Evolutionary conservation across 2,329 filamentous ascomycete genomes (phyloP), one percentile per base, ranked within the genome.

Genomic region (Berkeleyomyces basicola): DNA sequence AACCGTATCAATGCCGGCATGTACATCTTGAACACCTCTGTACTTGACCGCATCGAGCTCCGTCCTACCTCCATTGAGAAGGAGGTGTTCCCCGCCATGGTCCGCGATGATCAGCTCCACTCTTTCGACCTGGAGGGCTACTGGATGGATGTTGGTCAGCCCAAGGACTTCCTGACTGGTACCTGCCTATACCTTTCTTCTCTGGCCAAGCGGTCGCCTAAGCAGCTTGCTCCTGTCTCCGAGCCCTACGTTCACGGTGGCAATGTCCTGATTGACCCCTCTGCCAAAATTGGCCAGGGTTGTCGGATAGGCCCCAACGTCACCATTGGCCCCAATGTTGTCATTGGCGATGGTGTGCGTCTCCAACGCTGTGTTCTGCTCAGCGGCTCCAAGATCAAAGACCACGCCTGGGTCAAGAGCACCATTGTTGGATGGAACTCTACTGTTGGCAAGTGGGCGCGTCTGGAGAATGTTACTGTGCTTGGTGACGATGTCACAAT

Each of bases 61-160:
- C 89, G 92, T 66, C 93, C 93, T 49, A 97, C 92, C 59, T 96
- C 90, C 5, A 99, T 97, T 72, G 92, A 99, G 78, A 92, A 97
- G 78, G 93, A 97, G 79, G 96, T 90, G 42, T 99, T 99, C 87
- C 92, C 92, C 57, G 84, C 89, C 69, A 93, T 97, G 74, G 88
- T 88, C 76, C 84, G 82, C 70, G 92, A 96, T 70, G 90, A 90
- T 67, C 83, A 92, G 75, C 79, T 97, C 66, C 92, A 97, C 81
- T 96, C 90, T 1, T 96, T 95, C 72, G 92, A 97, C 72, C 83
- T 97, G 39, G 90, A 96, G 68, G 90, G 92, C 69, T 97, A 95
- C 83, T 97, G 92, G 92, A 97, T 97, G 92, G 92, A 97, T 70
- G 90, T 99, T 67, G 92, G 92, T 70, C 92, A 99, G 77, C 92